Evolutionary conservation across 148 eudicot species (phyloP), one percentile per base, ranked within the genome.

Genomic region (Chenopodium album): DNA sequence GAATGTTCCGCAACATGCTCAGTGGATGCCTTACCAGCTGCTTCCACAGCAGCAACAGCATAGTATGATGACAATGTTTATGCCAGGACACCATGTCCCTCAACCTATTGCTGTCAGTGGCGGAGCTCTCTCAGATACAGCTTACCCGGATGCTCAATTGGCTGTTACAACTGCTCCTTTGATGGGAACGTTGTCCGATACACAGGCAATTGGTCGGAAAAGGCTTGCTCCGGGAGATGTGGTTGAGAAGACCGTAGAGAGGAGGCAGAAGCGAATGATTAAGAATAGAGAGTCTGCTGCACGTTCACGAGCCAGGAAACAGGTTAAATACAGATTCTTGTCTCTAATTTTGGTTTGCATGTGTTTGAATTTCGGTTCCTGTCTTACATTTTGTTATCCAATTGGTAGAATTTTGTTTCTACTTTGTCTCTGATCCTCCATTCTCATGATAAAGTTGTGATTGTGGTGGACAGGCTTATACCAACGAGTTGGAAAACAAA

Each of bases 211-310:
- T 28, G 93, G 97, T 23, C 80, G 94, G 80, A 94, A 96, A 86
- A 88, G 98, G 88, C 84, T 81, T 83, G 91, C 89, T 73, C 83
- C 89, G 0, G 97, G 89, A n/a, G 94, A 87, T 44, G 89, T 92
- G 85, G 91, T 89, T 69, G 97, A 95, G 80, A 95, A 87, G 86
- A 92, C 93, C 12, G 99, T 94, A 65, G 98, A 95, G 86, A 91
- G 97, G 91, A 90, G 98, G 89, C 98, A 95, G 82, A 95, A 95
- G 85, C 89, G 99, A 79, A 95, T 95, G 99, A 95, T 95, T 62
- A 93, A 95, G 88, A 95, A 95, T 72, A 81, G 99, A 78, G 99
- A 95, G 88, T 95, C 99, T 60, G 99, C 99, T 37, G 99, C 99
- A 4, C 88, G 99, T 75, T 96, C 99, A 41, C 93, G 99, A 87